phyloP scores from a whole-genome alignment of 345 rosid genomes.

The Erysimum cheiranthoides region DNA sequence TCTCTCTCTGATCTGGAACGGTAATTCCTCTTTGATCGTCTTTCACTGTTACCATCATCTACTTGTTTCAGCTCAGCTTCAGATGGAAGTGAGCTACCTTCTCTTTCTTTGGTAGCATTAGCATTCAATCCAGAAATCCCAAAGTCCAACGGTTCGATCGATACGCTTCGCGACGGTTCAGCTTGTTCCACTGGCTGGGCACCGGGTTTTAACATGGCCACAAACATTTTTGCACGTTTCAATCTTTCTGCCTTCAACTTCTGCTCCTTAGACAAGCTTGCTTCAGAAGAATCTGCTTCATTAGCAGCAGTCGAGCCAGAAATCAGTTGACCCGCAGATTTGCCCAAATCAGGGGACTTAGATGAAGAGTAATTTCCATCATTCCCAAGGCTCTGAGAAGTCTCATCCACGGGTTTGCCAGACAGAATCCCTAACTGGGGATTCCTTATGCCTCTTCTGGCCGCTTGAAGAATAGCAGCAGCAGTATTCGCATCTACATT shows the following conservation, averaged over 20 bases:
- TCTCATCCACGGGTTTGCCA: slow-evolving; percentile 47
- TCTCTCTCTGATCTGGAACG: slow-evolving; percentile 60
- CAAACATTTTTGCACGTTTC: slow-evolving; percentile 93
- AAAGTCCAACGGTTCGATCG: slow-evolving; percentile 62
- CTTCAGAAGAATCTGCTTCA: slow-evolving; percentile 80
- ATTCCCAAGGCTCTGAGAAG: slow-evolving; percentile 48
- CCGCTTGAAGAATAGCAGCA: slow-evolving; percentile 96
- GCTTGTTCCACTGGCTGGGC: slow-evolving; percentile 60
- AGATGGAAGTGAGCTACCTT: slow-evolving; percentile 53
- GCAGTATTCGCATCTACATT: slow-evolving; percentile 77
- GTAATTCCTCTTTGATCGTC: slow-evolving; percentile 74
- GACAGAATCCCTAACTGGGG: slow-evolving; percentile 65
- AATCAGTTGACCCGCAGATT: slow-evolving; percentile 45
- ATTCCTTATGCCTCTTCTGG: slow-evolving; percentile 80
- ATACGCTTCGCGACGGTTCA: slow-evolving; percentile 53
- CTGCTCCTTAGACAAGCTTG: slow-evolving; percentile 69
- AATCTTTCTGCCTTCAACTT: slow-evolving; percentile 92
- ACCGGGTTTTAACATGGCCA: slow-evolving; percentile 74
- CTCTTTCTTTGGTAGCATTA: slow-evolving; percentile 54
- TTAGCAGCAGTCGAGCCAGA: slow-evolving; percentile 60
- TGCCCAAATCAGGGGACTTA: slow-evolving; percentile 40
- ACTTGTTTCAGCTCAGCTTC: slow-evolving; percentile 54
- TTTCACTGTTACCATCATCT: slow-evolving; percentile 58
- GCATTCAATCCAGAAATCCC: slow-evolving; percentile 55
- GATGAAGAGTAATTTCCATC: slow-evolving; percentile 54